These are phyloP conservation scores for Candida maris DNA, from an alignment of 805 yeast species.

Conservation along the genomic window DNA sequence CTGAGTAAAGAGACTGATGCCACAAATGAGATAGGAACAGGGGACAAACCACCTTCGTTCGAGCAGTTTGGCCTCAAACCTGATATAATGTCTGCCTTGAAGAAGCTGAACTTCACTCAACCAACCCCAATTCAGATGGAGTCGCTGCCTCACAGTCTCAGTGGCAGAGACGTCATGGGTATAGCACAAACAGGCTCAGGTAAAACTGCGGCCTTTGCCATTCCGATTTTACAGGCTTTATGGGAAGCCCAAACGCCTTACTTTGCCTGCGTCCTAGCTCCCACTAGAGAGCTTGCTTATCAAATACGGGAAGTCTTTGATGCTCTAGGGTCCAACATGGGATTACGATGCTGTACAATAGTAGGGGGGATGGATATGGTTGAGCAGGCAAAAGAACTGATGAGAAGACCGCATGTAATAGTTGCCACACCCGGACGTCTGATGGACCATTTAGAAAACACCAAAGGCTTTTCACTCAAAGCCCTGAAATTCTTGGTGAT, in stretches of 20 bases:
- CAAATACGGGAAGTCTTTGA: constrained; percentile 94
- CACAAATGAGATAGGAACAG: constrained; percentile 13
- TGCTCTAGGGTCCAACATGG: constrained; percentile 89
- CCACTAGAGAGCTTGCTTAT: constrained; percentile 81
- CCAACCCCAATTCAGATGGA: constrained; percentile 95
- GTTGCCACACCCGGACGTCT: constrained; percentile 91
- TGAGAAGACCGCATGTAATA: constrained; percentile 89
- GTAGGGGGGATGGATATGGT: constrained; percentile 99
- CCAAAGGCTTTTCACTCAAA: constrained; percentile 82
- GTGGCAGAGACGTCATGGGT: constrained; percentile 91
- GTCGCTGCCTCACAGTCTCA: constrained; percentile 85
- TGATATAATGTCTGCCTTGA: constrained; percentile 77
- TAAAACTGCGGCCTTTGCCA: constrained; percentile 97
- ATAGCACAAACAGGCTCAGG: constrained; percentile 98
- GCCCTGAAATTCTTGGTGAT: constrained; percentile 79
- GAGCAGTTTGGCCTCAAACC: constrained; percentile 63
- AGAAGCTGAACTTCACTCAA: constrained; percentile 63
- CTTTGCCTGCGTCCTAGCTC: constrained; percentile 84
- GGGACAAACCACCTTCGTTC: constrained; percentile 32
- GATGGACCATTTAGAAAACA: constrained; percentile 89
- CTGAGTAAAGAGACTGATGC: constrained; percentile 13
- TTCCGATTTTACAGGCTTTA: constrained; percentile 86
- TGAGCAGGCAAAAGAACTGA: constrained; percentile 92
- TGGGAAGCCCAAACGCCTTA: constrained; percentile 88
- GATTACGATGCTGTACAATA: constrained; percentile 80